Conservation (phyloP, 306 rosid genomes). For the Acacia confusa region DNA sequence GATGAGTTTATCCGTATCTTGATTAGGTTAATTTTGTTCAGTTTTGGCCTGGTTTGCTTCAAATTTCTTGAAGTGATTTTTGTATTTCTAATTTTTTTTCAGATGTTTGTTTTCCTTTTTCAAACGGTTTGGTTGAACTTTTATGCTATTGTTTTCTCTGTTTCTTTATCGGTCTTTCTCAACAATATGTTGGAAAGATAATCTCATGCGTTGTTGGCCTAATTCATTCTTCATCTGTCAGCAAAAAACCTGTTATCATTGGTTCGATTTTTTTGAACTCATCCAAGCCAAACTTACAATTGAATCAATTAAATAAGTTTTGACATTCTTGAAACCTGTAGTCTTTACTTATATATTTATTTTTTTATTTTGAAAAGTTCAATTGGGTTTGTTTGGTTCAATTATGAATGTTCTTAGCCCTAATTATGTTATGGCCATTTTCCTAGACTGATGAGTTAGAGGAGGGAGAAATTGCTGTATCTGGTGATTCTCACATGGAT, state of each 20-base stretch:
- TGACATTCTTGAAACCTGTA: background rate
- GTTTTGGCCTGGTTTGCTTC: background rate
- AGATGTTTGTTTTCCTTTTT: background rate
- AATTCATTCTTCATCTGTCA: background rate
- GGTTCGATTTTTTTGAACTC: background rate
- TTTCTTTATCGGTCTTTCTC: background rate
- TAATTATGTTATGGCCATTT: slow-evolving; percentile 19
- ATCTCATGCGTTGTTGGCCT: background rate
- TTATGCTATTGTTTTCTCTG: no score
- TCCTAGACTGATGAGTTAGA: slow-evolving; percentile 88
- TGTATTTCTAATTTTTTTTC: no score
- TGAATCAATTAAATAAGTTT: background rate
- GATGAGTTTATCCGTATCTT: background rate
- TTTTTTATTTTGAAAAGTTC: background rate
- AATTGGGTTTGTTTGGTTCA: background rate
- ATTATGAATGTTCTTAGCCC: background rate
- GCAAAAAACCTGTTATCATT: no score
- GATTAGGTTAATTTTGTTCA: background rate
- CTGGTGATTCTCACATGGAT: slow-evolving; percentile 95
- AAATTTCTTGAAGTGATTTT: background rate
- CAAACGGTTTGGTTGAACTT: background rate
- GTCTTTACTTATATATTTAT: no score
- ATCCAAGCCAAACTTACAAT: background rate
- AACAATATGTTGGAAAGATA: background rate
- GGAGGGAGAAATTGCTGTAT: slow-evolving; percentile 92